phyloP scores from a whole-genome alignment of 108 stramenopile species.

The Schizochytrium sp. region DNA sequence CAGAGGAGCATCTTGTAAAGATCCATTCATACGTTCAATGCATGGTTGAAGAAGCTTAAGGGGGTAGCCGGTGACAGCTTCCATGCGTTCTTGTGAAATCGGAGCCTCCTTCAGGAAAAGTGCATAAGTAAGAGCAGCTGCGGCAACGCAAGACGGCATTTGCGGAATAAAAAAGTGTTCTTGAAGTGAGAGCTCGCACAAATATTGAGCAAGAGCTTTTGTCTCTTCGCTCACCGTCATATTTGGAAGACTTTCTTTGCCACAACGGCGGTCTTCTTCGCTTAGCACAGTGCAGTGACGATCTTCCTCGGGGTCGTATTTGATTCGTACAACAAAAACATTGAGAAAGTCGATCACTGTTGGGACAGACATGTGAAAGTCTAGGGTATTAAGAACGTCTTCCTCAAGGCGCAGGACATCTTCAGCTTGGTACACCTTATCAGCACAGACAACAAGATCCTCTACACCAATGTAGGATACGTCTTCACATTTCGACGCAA shows the following conservation, averaged over 20 bases:
- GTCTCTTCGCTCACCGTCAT: conserved; percentile 47
- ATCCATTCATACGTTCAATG: neutral
- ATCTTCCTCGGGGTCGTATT: conserved; percentile 8
- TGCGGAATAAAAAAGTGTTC: conserved; percentile 37
- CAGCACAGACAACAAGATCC: conserved; percentile 50
- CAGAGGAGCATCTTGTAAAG: conserved; percentile 18
- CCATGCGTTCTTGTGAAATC: neutral
- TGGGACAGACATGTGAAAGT: conserved; percentile 53
- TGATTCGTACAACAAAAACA: conserved; percentile 15
- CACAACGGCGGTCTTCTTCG: neutral
- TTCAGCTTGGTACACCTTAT: conserved; percentile 30
- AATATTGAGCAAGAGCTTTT: conserved; percentile 27
- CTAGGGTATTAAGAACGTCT: conserved; percentile 41
- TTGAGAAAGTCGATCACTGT: conserved; percentile 58
- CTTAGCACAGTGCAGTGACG: conserved; percentile 4
- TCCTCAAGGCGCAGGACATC: conserved; percentile 57
- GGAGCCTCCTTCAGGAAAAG: neutral
- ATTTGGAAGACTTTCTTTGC: neutral
- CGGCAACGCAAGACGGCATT: conserved; percentile 44
- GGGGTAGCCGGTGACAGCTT: conserved; percentile 38
- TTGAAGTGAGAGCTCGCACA: conserved; percentile 55
- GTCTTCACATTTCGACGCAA: conserved; percentile 57
- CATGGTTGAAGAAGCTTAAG: neutral
- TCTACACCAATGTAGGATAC: conserved; percentile 54
- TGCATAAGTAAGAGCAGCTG: conserved; percentile 18